A percentile compares a stretch with the other conserved stretches of the same genome.
Evolutionary conservation across 2,329 filamentous ascomycete genomes (phyloP).

Genomic region (Westerdykella aurantiaca): DNA sequence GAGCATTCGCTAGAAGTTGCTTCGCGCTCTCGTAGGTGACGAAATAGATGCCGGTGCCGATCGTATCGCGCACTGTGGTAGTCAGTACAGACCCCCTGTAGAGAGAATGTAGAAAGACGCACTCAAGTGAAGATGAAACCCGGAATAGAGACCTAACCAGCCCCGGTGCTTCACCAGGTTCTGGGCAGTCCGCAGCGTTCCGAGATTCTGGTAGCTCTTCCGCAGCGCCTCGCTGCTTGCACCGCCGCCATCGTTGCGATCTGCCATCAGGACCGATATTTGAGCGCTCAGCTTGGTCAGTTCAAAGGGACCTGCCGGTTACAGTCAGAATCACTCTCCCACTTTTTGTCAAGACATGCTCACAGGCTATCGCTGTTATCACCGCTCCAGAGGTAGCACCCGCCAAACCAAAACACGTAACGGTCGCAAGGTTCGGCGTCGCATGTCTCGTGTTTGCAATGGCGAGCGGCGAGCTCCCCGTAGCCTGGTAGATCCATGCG

Average conservation of each 20-base stretch:
- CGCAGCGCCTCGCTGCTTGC: conserved; percentile 34
- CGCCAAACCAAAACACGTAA: conserved; percentile 70
- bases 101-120: conserved; percentile 34
- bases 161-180: conserved; percentile 73
- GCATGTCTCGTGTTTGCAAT: conserved; percentile 66
- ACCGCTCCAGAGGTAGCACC: conserved; percentile 73
- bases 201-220: conserved; percentile 68
- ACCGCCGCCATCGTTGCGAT: conserved; percentile 46
- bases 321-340: conserved; percentile 8
- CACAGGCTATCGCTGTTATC: conserved; percentile 73
- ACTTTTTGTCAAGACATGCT: conserved; percentile 4
- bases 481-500: conserved; percentile 59
- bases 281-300: conserved; percentile 85
- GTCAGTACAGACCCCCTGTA: conserved; percentile 10
- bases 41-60: conserved; percentile 81
- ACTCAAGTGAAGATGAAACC: conserved; percentile 73
- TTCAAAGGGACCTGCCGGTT: conserved; percentile 64
- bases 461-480: conserved; percentile 64
- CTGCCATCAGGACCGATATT: conserved; percentile 71
- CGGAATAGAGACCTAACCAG: conserved; percentile 68
- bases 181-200: conserved; percentile 68
- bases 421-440: conserved; percentile 66
- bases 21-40: conserved; percentile 85
- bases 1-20: conserved; percentile 70
- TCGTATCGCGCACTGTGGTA: conserved; percentile 66